Evolutionary conservation across 805 yeast genomes (phyloP).

Genomic region (Starmerella floris): DNA sequence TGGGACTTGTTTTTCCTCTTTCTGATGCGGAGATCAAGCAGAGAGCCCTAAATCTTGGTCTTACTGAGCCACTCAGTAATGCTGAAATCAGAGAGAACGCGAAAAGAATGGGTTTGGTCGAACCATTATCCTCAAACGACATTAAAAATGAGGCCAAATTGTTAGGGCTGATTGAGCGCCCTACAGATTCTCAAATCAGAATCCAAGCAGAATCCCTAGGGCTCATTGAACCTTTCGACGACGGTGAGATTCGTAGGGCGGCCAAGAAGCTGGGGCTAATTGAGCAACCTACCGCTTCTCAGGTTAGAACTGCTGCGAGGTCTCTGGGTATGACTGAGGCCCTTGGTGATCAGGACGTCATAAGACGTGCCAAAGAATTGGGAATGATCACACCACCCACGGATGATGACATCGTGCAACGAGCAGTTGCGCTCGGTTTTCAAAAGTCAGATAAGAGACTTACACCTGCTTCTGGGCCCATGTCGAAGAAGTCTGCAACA

Average conservation of each 20-base stretch:
- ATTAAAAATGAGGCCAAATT: conserved; percentile 57
- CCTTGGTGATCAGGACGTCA: neutral
- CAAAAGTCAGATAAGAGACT: neutral
- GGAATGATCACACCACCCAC: neutral
- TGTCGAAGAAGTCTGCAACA: no score
- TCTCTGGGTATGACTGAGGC: neutral
- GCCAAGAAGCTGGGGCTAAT: conserved; percentile 19
- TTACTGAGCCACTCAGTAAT: conserved; percentile 8
- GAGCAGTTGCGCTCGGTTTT: neutral
- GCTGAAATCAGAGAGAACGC: conserved; percentile 17
- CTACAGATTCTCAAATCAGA: conserved; percentile 25
- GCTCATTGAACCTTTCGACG: conserved; percentile 7
- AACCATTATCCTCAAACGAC: conserved; percentile 7
- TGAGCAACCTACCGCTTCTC: neutral
- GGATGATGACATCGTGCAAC: neutral
- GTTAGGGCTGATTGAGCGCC: conserved; percentile 45
- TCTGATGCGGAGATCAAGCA: conserved; percentile 6
- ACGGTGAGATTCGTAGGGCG: conserved; percentile 5
- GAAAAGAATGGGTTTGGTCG: conserved; percentile 20
- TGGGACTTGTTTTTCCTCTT: conserved; percentile 10
- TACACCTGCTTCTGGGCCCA: no score
- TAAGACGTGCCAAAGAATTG: neutral
- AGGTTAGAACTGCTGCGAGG: neutral
- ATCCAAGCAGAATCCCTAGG: conserved; percentile 7
- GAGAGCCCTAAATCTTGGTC: conserved; percentile 15